A percentile compares a stretch with the other conserved stretches of the same genome.
phyloP scores from a whole-genome alignment of 768 basidiomycete species.

The Hebeloma cylindrosporum region DNA sequence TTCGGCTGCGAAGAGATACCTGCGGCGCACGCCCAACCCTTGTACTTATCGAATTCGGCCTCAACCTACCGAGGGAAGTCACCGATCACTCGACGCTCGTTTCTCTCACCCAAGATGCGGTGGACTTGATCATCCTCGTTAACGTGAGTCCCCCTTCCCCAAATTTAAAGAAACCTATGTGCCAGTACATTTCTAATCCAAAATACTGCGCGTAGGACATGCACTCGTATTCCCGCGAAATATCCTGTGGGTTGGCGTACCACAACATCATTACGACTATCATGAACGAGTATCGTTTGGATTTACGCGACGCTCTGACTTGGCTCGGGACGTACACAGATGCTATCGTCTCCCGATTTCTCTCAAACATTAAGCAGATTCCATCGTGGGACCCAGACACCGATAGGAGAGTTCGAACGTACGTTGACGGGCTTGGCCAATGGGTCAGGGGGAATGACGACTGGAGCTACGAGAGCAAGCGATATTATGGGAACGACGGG shows the following conservation, averaged over 20 bases:
- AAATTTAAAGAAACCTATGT: conserved; percentile 5
- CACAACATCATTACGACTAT: conserved; percentile 45
- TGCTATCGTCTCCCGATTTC: conserved; percentile 31
- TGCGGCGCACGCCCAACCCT: conserved; percentile 53
- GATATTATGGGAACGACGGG: conserved; percentile 33
- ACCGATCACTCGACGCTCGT: conserved; percentile 49
- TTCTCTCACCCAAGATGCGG: conserved; percentile 45
- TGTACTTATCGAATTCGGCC: conserved; percentile 54
- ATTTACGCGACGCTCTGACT: conserved; percentile 37
- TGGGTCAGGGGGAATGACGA: conserved; percentile 39
- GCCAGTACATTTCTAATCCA: neutral
- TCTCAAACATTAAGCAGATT: conserved; percentile 24
- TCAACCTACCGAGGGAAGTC: conserved; percentile 56
- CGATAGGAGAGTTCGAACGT: conserved; percentile 32
- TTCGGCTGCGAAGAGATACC: conserved; percentile 52
- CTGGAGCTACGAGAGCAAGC: conserved; percentile 45
- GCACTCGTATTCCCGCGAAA: conserved; percentile 40
- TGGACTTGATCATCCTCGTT: conserved; percentile 45
- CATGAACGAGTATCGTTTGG: conserved; percentile 35
- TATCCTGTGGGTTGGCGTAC: conserved; percentile 37
- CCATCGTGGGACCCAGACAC: conserved; percentile 37
- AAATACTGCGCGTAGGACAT: conserved; percentile 30
- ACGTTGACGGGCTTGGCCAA: conserved; percentile 38
- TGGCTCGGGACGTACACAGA: conserved; percentile 36
- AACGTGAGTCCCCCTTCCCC: conserved; percentile 26